These are phyloP conservation scores for Chrysopogon serrulatus DNA, from an alignment of 176 grass and related monocot genomes.

Conservation along the genomic window DNA sequence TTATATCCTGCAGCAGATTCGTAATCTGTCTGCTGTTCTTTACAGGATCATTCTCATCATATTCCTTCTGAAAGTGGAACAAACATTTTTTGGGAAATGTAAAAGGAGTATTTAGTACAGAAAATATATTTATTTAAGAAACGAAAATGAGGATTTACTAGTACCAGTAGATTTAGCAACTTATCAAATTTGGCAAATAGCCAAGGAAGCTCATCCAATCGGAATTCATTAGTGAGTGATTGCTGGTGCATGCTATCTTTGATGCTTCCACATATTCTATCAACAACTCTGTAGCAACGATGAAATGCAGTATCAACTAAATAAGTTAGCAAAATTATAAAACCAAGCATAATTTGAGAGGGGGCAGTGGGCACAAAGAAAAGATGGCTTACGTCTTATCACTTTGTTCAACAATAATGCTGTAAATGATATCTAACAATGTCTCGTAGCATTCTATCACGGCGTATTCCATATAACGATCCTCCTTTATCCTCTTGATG, in stretches of 20 bases:
- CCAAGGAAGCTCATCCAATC: slow-evolving; percentile 73
- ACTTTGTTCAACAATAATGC: slow-evolving; percentile 38
- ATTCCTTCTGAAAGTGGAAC: slow-evolving; percentile 44
- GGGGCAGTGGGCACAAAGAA: background rate
- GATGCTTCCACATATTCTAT: slow-evolving; percentile 25
- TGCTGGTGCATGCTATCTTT: background rate
- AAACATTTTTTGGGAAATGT: background rate
- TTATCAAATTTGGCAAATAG: slow-evolving; percentile 77
- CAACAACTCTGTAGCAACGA: slow-evolving; percentile 46
- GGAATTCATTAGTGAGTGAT: slow-evolving; percentile 46
- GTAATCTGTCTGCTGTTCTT: slow-evolving; percentile 50
- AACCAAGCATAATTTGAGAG: background rate
- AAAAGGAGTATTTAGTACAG: background rate
- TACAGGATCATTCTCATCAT: slow-evolving; percentile 42
- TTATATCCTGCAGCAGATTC: slow-evolving; percentile 91
- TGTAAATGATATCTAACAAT: slow-evolving; percentile 47
- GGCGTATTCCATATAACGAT: slow-evolving; percentile 65
- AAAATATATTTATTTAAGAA: background rate
- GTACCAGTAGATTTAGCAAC: slow-evolving; percentile 70
- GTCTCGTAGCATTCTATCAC: slow-evolving; percentile 79
- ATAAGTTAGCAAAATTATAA: slow-evolving; percentile 18
- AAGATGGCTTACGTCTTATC: slow-evolving; percentile 60
- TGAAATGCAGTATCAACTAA: slow-evolving; percentile 5
- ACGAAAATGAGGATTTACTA: background rate
- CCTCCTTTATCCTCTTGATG: slow-evolving; percentile 54